Base-by-base conservation (phyloP, 2,329 filamentous ascomycete genomes). In the Colletotrichum spinosum region DNA sequence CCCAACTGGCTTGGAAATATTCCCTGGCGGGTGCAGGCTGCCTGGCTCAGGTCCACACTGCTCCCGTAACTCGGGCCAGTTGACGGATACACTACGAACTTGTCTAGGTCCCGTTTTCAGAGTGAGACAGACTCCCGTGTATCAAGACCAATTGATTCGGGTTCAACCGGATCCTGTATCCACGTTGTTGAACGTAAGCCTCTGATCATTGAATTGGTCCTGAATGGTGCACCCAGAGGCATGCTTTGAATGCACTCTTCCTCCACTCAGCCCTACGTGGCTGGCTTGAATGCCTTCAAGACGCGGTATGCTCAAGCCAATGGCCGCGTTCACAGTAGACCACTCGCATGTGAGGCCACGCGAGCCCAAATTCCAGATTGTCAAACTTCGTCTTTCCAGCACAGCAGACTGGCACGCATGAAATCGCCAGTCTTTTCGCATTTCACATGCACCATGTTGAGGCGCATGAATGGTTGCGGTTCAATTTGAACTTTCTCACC, bases 51-150 rank as follows among this genome's bases (percentile, higher is more conserved):
- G 25, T 25, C 25, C 25, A 25, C 25, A 25, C 25, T 25, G 25
- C 25, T 25, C 25, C 25, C 25, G 25, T 25, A 38, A 41, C 48
- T 48, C 50, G 4, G 25, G 42, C 6, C 34, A 60, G 50, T 25
- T 25, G 25, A 25, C 25, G 25, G 25, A 25, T 25, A 25, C 25
- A 25, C 25, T 25, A 25, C 25, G 25, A 25, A 10, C 33, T 50
- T 55, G 38, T 37, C 50, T 25, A n/a, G 46, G 48, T 37, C 57
- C 63, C 52, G 58, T 66, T 63, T 63, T 57, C 59, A 53, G 63
- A 66, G 52, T 66, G 63, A 66, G 52, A 64, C 55, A 59, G 42
- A 25, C 10, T 34, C 41, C 52, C 39, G 41, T 62, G 50, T 60
- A 55, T 63, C 52, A 48, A 62, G 41, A 65, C 58, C 42, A 41